These are phyloP conservation scores for Termitomyces sp. DNA, from an alignment of 768 basidiomycete genomes.

Conservation along the genomic window DNA sequence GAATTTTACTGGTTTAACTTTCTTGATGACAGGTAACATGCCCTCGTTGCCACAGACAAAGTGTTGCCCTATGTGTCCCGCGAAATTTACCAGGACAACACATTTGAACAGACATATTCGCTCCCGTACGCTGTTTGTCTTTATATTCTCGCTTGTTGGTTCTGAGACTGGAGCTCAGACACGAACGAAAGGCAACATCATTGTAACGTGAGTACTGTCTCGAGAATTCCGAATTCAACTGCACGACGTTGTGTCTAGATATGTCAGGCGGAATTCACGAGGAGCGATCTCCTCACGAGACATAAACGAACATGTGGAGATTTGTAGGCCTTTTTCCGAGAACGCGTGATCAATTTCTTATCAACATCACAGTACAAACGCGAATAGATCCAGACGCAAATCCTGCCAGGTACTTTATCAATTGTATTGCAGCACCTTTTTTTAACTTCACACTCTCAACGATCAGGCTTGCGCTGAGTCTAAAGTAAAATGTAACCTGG, in stretches of 20 bases:
- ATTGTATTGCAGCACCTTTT: background rate
- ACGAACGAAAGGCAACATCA: conserved; percentile 62
- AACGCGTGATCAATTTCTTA: background rate
- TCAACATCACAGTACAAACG: conserved; percentile 26
- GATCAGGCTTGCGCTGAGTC: conserved; percentile 60
- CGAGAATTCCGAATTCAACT: background rate
- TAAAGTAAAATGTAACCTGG: conserved; percentile 71
- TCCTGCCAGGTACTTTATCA: conserved; percentile 47
- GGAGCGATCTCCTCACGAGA: conserved; percentile 67
- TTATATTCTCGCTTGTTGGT: background rate
- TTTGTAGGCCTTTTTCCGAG: conserved; percentile 37
- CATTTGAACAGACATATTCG: conserved; percentile 71
- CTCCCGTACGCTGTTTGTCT: conserved; percentile 48
- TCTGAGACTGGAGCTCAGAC: conserved; percentile 32
- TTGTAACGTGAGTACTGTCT: conserved; percentile 45
- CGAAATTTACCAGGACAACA: conserved; percentile 70
- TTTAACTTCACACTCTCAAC: background rate
- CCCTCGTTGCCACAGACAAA: conserved; percentile 71
- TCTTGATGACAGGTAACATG: conserved; percentile 45
- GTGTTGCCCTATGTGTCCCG: conserved; percentile 61
- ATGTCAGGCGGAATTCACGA: conserved; percentile 65
- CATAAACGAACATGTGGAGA: conserved; percentile 72
- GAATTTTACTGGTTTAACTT: background rate
- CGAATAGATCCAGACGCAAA: conserved; percentile 57
- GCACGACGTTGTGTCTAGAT: conserved; percentile 32